Base-by-base conservation (phyloP, 2,329 filamentous ascomycete genomes). In the Fusarium udum region DNA sequence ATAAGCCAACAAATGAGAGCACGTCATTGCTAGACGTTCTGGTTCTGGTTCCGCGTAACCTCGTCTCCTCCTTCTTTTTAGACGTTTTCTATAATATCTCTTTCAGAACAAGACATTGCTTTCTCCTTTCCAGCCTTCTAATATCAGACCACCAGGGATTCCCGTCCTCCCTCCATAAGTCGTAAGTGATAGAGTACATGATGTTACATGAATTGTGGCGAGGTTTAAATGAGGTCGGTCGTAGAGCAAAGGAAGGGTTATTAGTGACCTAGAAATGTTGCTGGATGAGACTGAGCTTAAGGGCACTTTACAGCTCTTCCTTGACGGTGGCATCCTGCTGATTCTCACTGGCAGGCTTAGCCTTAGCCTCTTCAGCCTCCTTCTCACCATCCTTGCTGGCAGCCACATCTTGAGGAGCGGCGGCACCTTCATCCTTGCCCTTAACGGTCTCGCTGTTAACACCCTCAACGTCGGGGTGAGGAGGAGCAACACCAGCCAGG, bases 331-430 rank as follows among this genome's bases (percentile, higher is more conserved):
- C 89, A 78, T 91, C 89, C 73, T 89, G 88, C 73, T 89, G 88
- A 67, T 85, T 85, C 75, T 92, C 90, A 75, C 89, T 91, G 5
- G 88, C 90, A 39, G 90, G 90, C 83, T 91, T 91, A 46, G 89
- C 87, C 75, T 85, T 83, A 73, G 83, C 84, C 73, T 84, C 84
- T 77, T 89, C 87, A 20, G 86, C 83, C 79, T 89, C 89, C 77
- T 86, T 88, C 81, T 90, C 88, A 67, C 89, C 89, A 69, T 89
- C 89, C 64, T 88, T 84, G 79, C 90, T 86, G 76, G 87, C 80
- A 34, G 84, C 81, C 42, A 78, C 81, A 48, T 83, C 82, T 65
- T 84, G 82, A 78, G 58, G 61, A 28, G 63, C 32, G 58, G 64
- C 55, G 13, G 67, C 85, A 81, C 80, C 79, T 61, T 82, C 79